Conservation (phyloP, 176 grass and related monocot species). For the maize (Zea mays) region DNA sequence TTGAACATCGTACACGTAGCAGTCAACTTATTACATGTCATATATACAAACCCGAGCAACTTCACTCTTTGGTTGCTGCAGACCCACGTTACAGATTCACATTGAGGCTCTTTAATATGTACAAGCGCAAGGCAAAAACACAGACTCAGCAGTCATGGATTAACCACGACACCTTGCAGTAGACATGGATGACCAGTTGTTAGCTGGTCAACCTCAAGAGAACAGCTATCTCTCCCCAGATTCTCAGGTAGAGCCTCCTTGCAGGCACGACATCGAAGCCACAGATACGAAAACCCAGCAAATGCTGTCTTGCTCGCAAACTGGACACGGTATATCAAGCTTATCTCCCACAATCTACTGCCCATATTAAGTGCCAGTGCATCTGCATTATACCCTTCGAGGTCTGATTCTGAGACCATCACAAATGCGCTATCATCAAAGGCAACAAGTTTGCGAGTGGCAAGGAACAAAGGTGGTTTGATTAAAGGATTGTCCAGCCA, state of each 20-base stretch:
- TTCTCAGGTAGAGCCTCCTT: constrained; percentile 38
- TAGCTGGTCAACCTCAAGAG: constrained; percentile 62
- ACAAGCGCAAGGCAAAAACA: constrained; percentile 36
- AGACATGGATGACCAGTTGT: constrained; percentile 41
- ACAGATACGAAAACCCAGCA: constrained; percentile 67
- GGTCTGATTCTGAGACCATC: constrained; percentile 77
- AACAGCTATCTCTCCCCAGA: constrained; percentile 57
- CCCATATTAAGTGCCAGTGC: constrained; percentile 36
- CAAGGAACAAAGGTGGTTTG: constrained; percentile 44
- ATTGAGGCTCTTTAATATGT: constrained; percentile 45
- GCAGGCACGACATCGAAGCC: constrained; percentile 49
- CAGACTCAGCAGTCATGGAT: constrained; percentile 38
- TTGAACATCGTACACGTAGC: constrained; percentile 40
- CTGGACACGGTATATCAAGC: constrained; percentile 66
- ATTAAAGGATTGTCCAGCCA: constrained; percentile 31
- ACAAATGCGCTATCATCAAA: constrained; percentile 77
- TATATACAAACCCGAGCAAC: constrained; percentile 60
- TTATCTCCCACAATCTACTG: constrained; percentile 72
- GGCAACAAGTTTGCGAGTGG: constrained; percentile 47
- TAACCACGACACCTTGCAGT: constrained; percentile 66
- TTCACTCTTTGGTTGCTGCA: constrained; percentile 53
- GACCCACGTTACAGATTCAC: constrained; percentile 37
- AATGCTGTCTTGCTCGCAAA: constrained; percentile 67
- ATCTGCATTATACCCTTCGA: constrained; percentile 63
- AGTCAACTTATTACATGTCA: constrained; percentile 57